Evolutionary conservation across 345 rosid species (phyloP).

Genomic region (Hibiscus tridactylites): DNA sequence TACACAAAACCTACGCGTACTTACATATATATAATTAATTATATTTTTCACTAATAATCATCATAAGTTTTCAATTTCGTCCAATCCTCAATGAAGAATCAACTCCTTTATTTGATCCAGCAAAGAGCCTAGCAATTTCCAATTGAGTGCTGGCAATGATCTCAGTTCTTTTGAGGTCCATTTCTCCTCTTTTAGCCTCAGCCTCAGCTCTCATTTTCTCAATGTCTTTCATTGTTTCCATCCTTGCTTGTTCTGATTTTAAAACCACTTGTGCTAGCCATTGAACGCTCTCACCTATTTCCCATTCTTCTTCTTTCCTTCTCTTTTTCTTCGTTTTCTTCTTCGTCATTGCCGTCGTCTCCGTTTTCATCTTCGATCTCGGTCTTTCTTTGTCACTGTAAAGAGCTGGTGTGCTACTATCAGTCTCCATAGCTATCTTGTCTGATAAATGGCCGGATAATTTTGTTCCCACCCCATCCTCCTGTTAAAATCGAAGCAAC

Average conservation of each 20-base stretch:
- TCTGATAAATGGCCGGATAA: constrained; percentile 44
- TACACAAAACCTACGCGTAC: constrained; percentile 2
- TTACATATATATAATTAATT: constrained; percentile 2
- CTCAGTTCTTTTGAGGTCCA: constrained; percentile 87
- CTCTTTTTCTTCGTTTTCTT: constrained; percentile 29
- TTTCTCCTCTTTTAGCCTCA: constrained; percentile 73
- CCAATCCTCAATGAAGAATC: constrained; percentile 88
- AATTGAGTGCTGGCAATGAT: constrained; percentile 80
- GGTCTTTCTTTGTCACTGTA: constrained; percentile 41
- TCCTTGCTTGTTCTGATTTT: constrained; percentile 76
- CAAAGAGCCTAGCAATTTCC: constrained; percentile 83
- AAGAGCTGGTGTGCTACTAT: constrained; percentile 79
- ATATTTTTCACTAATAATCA: neutral
- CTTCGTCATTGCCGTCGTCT: neutral
- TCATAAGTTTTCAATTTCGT: constrained; percentile 33
- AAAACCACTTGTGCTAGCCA: constrained; percentile 86
- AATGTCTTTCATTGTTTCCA: constrained; percentile 84
- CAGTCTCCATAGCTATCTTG: constrained; percentile 52
- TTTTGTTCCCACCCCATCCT: constrained; percentile 43
- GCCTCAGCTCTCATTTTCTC: constrained; percentile 90
- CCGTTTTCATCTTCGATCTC: constrained; percentile 36
- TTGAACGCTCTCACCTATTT: constrained; percentile 64
- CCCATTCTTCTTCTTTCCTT: constrained; percentile 43
- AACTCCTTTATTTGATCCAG: constrained; percentile 42
- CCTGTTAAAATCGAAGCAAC: constrained; percentile 26